phyloP scores from a whole-genome alignment of 371 early-diverging fungal genomes.

The Apophysomyces elegans region DNA sequence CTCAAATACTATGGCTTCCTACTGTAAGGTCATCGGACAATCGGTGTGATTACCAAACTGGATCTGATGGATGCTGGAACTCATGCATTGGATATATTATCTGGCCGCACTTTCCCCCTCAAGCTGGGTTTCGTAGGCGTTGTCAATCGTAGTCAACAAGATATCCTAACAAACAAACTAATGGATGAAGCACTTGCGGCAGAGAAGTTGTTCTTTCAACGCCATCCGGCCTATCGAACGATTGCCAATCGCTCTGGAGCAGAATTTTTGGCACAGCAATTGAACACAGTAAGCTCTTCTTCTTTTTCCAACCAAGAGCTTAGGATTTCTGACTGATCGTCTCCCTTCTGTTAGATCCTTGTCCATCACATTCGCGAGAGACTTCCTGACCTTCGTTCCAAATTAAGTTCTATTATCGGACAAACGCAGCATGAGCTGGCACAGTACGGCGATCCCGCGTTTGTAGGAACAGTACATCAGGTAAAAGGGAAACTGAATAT shows the following conservation, averaged over 20 bases:
- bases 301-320: not conserved
- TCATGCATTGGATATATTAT: slow-evolving; percentile 84
- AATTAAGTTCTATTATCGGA: slow-evolving; percentile 76
- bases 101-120: slow-evolving; percentile 78
- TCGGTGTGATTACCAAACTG: slow-evolving; percentile 92
- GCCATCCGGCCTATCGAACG: slow-evolving; percentile 83
- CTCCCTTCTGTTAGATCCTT: slow-evolving; percentile 54
- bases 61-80: slow-evolving; percentile 96
- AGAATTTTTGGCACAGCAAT: slow-evolving; percentile 31
- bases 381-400: slow-evolving; percentile 82
- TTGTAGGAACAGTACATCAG: slow-evolving; percentile 60
- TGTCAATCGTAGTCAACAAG: slow-evolving; percentile 89
- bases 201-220: slow-evolving; percentile 82
- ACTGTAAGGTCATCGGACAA: slow-evolving; percentile 64
- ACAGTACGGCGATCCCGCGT: slow-evolving; percentile 72
- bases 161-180: slow-evolving; percentile 77
- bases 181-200: slow-evolving; percentile 79
- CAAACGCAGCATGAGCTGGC: slow-evolving; percentile 81
- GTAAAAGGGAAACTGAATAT: slow-evolving; percentile 59
- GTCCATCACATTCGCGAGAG: slow-evolving; percentile 83
- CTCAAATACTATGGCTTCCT: slow-evolving; percentile 9
- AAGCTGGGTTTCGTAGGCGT: slow-evolving; percentile 91
- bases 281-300: slow-evolving; percentile 29
- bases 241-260: slow-evolving; percentile 76
- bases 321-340: not conserved